Evolutionary conservation across 352 stramenopile species (phyloP), one percentile per base, ranked within the genome.

Genomic region (Globisporangium megalacanthum): DNA sequence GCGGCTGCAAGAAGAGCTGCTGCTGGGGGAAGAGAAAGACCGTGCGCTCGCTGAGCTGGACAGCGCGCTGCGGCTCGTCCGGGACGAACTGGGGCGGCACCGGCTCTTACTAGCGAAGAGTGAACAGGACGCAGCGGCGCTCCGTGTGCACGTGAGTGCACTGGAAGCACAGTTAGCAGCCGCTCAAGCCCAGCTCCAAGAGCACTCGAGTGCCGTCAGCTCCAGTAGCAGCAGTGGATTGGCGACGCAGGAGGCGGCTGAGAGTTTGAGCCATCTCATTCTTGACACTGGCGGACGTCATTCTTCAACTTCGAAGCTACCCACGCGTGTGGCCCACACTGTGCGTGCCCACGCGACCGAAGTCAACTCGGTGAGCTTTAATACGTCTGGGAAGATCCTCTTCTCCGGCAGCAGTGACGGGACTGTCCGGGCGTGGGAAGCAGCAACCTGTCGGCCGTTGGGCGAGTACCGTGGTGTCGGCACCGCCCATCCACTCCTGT

Each of bases 301-400:
- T n/a, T n/a, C 3, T 59, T 39, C 47, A 22, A 60, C 58, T 41
- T 65, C 58, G 20, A 62, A 68, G 9, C 52, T 86, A 7, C 59
- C 87, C 25, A 70, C 65, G 5, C 63, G 61, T 11, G 65, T 82
- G 39, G 70, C 65, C 22, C 75, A 91, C 50, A 72, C 70, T 6
- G 82, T 94, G 39, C 81, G 83, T 17, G 83, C 83, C 5, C 83
- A 94, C 54, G 83, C 83, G 13, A 94, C 81, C 1, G 83, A 94
- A 57, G 83, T 89, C 19, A 94, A 94, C 58, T 90, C 79, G 36
- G 78, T 94, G 11, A 89, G 81, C 52, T 94, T 91, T 49, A 94
- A 89, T 57, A 83, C 77, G 6, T 90, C 79, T 17, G 83, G 79
- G 15, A 90, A 91, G 68, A 79, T 92, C 33, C 61, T 90, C 11